Base-by-base conservation (phyloP, 768 basidiomycete species). In the Pleurotus ostreatus region DNA sequence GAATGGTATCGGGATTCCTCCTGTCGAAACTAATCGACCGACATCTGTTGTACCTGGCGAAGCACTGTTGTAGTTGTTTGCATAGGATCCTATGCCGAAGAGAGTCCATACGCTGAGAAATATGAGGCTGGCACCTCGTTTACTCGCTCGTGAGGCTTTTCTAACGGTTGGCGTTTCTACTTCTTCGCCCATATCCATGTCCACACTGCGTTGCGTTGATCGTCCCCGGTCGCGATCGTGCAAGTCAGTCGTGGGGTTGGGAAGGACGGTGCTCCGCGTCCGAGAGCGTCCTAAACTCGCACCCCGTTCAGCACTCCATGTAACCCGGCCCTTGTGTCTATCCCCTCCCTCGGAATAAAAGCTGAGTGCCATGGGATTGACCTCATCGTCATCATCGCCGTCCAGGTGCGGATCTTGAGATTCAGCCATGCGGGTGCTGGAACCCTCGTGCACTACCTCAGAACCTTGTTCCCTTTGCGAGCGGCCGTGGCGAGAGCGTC, bases 31-130 rank as follows among this genome's bases (percentile, higher is more conserved):
- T 2, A 89, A 84, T 22, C 66, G 71, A 9, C 85, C 87, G 1
- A 79, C 63, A 60, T 65, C 71, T 9, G 63, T 57, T n/a, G 67
- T 63, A 13, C 63, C 67, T 15, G 60, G 68, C 5, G 67, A 56
- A 11, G 68, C 56, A 5, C 68, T 65, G 20, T 64, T 64, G 44
- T 65, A 60, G 30, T 62, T 68, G 7, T 70, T 68, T 3, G 73
- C 66, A 48, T 85, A 66, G 26, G 79, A 74, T 2, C 87, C 85
- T 11, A 91, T 63, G 0, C 90, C 79, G 61, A 92, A 86, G 57
- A 97, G 71, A 9, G 85, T 76, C 74, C 90, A 92, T 9, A 82
- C 75, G 38, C 89, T 82, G 59, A 97, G 75, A 62, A 97, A 91
- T 16, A 95, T 82, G 75, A 96, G 86, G 2, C 84, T 84, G 4